Conservation (phyloP, 139 green algal species). For the Coelastrella sp. region DNA sequence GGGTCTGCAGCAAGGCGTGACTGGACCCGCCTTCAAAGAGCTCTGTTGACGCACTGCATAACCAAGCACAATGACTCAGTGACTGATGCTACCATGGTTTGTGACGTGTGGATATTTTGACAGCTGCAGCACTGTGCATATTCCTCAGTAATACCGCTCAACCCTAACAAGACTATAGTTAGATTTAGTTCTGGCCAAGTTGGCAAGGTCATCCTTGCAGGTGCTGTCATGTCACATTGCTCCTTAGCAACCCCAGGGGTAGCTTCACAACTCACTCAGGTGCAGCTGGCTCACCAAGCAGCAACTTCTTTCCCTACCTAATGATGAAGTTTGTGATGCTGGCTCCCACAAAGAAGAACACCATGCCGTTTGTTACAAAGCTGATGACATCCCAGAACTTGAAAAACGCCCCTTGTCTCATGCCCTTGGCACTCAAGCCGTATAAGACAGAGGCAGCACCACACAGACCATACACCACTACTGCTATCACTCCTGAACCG, state of each 20-base stretch:
- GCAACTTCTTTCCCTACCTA: conserved; percentile 53
- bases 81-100: too few species aligned
- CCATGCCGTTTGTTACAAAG: conserved; percentile 75
- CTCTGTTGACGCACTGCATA: background rate
- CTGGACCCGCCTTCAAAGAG: background rate
- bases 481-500: conserved; percentile 81
- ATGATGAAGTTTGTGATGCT: conserved; percentile 85
- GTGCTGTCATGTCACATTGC: too few species aligned
- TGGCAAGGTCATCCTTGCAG: too few species aligned
- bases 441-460: conserved; percentile 77
- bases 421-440: conserved; percentile 69
- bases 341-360: conserved; percentile 92
- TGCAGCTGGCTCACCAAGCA: too few species aligned
- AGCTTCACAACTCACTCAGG: too few species aligned
- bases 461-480: conserved; percentile 90
- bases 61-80: too few species aligned
- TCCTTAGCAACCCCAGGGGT: too few species aligned
- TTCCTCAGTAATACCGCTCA: too few species aligned
- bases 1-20: background rate
- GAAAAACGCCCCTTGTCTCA: conserved; percentile 49
- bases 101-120: too few species aligned
- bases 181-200: too few species aligned
- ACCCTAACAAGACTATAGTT: too few species aligned
- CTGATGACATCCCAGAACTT: conserved; percentile 70
- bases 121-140: background rate